Evolutionary conservation across 1,139 yeast species (phyloP).

Genomic region (Pichia norvegensis): DNA sequence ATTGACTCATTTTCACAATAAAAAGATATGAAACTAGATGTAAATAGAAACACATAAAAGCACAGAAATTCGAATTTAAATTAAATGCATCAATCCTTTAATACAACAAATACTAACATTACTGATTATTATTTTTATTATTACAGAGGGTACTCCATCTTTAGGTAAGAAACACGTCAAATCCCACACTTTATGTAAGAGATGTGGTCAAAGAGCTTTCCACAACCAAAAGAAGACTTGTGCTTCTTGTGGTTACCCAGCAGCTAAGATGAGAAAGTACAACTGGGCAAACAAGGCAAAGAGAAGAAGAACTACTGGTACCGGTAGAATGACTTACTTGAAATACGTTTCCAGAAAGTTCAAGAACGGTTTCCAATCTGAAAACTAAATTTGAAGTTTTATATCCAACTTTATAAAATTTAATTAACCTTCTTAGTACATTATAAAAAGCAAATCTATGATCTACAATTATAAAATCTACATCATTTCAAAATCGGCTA

Average conservation of each 20-base stretch:
- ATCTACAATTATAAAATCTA: background rate
- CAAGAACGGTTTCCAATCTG: constrained; percentile 93
- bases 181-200: constrained; percentile 98
- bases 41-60: too few relatives aligned
- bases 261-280: constrained; percentile 97
- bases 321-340: constrained; percentile 99
- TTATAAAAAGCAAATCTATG: constrained; percentile 5
- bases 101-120: constrained; percentile 15
- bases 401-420: constrained; percentile 1
- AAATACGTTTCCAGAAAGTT: constrained; percentile 96
- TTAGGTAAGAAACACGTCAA: constrained; percentile 99
- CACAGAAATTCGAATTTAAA: background rate
- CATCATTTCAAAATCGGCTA: constrained; percentile 9
- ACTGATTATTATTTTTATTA: constrained; percentile 3
- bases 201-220: constrained; percentile 99
- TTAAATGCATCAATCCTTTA: background rate
- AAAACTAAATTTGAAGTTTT: constrained; percentile 14
- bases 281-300: constrained; percentile 99
- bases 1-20: too few relatives aligned
- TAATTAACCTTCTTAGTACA: constrained; percentile 4
- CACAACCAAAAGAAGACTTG: constrained; percentile 99
- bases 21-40: too few relatives aligned
- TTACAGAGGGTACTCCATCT: constrained; percentile 97
- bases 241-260: constrained; percentile 99
- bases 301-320: constrained; percentile 99